Conservation (phyloP, 805 yeast species). For the Ogataea nonfermentans region DNA sequence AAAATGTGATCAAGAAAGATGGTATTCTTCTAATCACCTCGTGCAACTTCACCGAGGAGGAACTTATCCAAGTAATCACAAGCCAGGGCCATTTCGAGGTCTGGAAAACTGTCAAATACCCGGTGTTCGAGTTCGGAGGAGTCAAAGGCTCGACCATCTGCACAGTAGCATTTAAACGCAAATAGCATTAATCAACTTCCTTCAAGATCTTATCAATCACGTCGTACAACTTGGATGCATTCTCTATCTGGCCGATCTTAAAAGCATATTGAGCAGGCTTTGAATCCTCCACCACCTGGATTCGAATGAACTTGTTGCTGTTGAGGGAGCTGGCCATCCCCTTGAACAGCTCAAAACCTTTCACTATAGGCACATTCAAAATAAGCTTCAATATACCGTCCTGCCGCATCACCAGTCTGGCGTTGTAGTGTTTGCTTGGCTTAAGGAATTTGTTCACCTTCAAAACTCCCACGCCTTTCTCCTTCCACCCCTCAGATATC, state of each 20-base stretch:
- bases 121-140: constrained; percentile 87
- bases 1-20: constrained; percentile 50
- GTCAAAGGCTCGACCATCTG: constrained; percentile 84
- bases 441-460: constrained; percentile 57
- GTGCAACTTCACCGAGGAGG: constrained; percentile 88
- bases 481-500: constrained; percentile 86
- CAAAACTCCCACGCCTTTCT: constrained; percentile 86
- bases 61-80: constrained; percentile 57
- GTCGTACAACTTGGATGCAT: constrained; percentile 57
- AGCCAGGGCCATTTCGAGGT: constrained; percentile 42
- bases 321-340: constrained; percentile 86
- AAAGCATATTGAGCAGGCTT: constrained; percentile 82
- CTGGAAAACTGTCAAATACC: constrained; percentile 73
- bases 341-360: constrained; percentile 59
- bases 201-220: constrained; percentile 34
- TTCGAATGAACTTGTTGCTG: constrained; percentile 80
- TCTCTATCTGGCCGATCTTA: constrained; percentile 61
- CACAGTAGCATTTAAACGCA: constrained; percentile 70
- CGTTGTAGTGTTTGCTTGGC: constrained; percentile 36
- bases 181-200: constrained; percentile 7
- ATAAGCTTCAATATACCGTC: constrained; percentile 82
- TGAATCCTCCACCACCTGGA: constrained; percentile 61
- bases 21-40: constrained; percentile 78
- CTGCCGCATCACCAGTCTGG: constrained; percentile 87
- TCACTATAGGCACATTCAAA: constrained; percentile 66